Conservation (phyloP, 208 protist genomes). For the Trypanosoma cruzi region DNA sequence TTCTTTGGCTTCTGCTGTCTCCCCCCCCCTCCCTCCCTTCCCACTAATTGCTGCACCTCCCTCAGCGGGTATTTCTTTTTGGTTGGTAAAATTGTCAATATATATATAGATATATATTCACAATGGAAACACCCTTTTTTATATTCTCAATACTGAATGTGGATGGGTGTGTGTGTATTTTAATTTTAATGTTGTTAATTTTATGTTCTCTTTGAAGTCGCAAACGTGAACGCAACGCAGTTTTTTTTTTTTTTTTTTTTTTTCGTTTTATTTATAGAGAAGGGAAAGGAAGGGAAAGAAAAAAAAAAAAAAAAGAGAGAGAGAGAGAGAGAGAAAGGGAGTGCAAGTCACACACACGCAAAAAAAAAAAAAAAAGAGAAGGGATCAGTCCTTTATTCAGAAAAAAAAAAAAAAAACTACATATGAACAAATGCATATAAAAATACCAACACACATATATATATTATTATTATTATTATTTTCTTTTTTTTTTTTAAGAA, state of each 20-base stretch:
- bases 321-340: constrained; percentile 11
- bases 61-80: background rate
- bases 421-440: constrained; percentile 11
- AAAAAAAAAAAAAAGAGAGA: constrained; percentile 21
- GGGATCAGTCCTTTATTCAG: too few relatives aligned
- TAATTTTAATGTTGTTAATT: too few relatives aligned
- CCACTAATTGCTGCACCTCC: background rate
- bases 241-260: too few relatives aligned
- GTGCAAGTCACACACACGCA: background rate
- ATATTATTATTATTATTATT: constrained; percentile 1
- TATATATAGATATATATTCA: too few relatives aligned
- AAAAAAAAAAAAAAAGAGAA: constrained; percentile 9
- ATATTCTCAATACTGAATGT: too few relatives aligned
- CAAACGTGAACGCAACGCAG: too few relatives aligned
- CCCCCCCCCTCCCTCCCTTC: too few relatives aligned
- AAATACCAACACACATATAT: background rate
- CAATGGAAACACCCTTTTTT: too few relatives aligned
- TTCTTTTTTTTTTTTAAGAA: background rate
- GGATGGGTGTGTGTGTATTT: too few relatives aligned
- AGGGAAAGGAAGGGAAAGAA: constrained; percentile 2
- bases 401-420: constrained; percentile 13
- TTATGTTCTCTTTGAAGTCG: too few relatives aligned
- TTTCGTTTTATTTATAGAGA: too few relatives aligned
- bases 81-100: too few relatives aligned
- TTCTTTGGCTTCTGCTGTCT: background rate